A percentile compares a stretch with the other conserved stretches of the same genome.
Conservation (phyloP, 108 stramenopile genomes). For the Fistulifera pelliculosa region DNA sequence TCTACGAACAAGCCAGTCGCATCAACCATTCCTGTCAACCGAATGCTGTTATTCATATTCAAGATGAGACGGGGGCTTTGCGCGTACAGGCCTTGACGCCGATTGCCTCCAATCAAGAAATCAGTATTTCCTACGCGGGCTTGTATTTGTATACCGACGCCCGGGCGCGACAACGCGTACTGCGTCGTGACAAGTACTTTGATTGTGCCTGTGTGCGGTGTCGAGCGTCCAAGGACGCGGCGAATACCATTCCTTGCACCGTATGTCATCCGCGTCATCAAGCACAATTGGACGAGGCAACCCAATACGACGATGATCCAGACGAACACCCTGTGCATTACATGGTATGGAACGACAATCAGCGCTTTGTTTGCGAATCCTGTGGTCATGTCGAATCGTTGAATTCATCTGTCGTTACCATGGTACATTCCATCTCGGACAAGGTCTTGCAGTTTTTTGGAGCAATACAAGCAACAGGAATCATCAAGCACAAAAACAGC, state of each 20-base stretch:
- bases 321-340: slow-evolving; percentile 57
- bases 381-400: slow-evolving; percentile 8
- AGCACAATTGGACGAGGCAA: slow-evolving; percentile 67
- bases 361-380: not conserved
- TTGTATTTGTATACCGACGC: slow-evolving; percentile 51
- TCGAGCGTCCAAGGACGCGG: slow-evolving; percentile 26
- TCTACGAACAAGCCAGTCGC: slow-evolving; percentile 51
- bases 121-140: slow-evolving; percentile 71
- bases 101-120: slow-evolving; percentile 58
- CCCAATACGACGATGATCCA: slow-evolving; percentile 52
- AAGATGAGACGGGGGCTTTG: slow-evolving; percentile 9
- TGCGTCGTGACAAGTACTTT: slow-evolving; percentile 59
- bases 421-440: slow-evolving; percentile 19
- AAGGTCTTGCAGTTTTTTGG: slow-evolving; percentile 26
- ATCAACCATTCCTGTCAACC: slow-evolving; percentile 78
- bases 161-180: slow-evolving; percentile 30
- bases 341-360: slow-evolving; percentile 9
- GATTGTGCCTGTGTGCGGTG: slow-evolving; percentile 63
- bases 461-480: slow-evolving; percentile 5
- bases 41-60: slow-evolving; percentile 50
- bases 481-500: not conserved
- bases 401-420: slow-evolving; percentile 3
- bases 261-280: slow-evolving; percentile 51
- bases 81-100: slow-evolving; percentile 43
- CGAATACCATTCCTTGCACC: slow-evolving; percentile 58